Percentiles rank a stretch among this genome's conserved stretches.
Conservation (phyloP, 352 stramenopile genomes). For the Aphanomyces euteiches region DNA sequence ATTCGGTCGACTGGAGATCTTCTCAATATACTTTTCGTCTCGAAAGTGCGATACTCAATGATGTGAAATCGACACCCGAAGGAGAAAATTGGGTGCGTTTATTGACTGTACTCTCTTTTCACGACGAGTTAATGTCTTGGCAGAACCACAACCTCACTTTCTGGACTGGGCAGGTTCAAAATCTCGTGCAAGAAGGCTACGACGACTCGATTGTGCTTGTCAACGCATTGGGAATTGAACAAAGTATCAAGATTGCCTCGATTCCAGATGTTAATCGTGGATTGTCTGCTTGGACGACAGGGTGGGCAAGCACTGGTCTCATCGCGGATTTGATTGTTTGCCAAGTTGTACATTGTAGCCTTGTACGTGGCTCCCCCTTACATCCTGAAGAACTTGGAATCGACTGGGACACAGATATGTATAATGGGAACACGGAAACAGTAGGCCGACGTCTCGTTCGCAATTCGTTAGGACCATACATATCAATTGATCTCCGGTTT, state of each 20-base stretch:
- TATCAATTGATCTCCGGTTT: neutral
- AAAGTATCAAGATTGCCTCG: slow-evolving; percentile 1
- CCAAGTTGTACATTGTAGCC: neutral
- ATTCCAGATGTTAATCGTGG: slow-evolving; percentile 5
- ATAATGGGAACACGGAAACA: no score
- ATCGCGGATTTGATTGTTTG: neutral
- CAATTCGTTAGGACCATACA: neutral
- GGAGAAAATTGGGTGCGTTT: no score
- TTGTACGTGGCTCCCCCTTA: neutral
- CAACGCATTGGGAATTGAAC: neutral
- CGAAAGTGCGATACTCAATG: no score
- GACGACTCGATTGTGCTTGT: neutral
- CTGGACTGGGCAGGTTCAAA: neutral
- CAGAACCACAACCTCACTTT: neutral
- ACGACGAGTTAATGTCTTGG: neutral
- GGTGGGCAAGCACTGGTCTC: neutral
- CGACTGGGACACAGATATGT: neutral
- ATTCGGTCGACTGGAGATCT: no score
- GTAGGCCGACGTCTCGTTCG: no score
- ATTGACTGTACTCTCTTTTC: no score
- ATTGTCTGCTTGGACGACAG: neutral
- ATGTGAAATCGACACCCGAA: no score
- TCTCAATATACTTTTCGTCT: no score
- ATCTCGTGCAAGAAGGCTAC: slow-evolving; percentile 7
- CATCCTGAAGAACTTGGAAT: neutral